Base-by-base conservation (phyloP, 2,329 filamentous ascomycete genomes). In the Aureobasidium sp. region DNA sequence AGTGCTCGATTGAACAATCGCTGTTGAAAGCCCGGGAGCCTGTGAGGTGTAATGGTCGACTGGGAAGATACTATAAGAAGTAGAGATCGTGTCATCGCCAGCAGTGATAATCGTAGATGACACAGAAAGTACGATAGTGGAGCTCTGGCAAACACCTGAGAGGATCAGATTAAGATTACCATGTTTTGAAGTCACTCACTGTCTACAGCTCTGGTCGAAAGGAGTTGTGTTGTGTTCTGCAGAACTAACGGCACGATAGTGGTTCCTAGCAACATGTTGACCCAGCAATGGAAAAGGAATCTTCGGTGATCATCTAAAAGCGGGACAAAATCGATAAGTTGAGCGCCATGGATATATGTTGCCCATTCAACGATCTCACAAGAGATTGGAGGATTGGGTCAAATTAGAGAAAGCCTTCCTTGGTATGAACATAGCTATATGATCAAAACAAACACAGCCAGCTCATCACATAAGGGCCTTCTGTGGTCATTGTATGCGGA, bases 331-430 rank as follows among this genome's bases (percentile, higher is more conserved):
- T 62, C n/a, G 49, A 48, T 50, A 49, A 59, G 42, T 27, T 29
- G 39, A 60, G 13, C 42, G 44, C 42, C 47, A 50, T 47, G 57
- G n/a, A 55, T 44, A 63, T 60, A 63, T 41, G 44, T 62, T 62
- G 44, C 54, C 29, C 29, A 7, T 44, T n/a, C 54, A 29, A 59
- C 42, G 44, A 39, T 32, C 39, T 36, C 48, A 30, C 39, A 49
- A 58, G 10, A 42, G 25, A n/a, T 50, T 59, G 36, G 15, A 21
- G 39, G 21, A 63, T 59, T 27, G 52, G 21, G 5, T 32, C 21
- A 41, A 57, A 34, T 27, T 47, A 16, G 42, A 42, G 10, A 16
- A n/a, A 39, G 34, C 16, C 29, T 34, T 48, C n/a, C 36, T 37
- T 47, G 42, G 50, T 41, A 55, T 62, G 49, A 36, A 34, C 41